A percentile compares a stretch with the other conserved stretches of the same genome.
phyloP scores from a whole-genome alignment of 352 stramenopile genomes.

The Globisporangium cystogenes region DNA sequence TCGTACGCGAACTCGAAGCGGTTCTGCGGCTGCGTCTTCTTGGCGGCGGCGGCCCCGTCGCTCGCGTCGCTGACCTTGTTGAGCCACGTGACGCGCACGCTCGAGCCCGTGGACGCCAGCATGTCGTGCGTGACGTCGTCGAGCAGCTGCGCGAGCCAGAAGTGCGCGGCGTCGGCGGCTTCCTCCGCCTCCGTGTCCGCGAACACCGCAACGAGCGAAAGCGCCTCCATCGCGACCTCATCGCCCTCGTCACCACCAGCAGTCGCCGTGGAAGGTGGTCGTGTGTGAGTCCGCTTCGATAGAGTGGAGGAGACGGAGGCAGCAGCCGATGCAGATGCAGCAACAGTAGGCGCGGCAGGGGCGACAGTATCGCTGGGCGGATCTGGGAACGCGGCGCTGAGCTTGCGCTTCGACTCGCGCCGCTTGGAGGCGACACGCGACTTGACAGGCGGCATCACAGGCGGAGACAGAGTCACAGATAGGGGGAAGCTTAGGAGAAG shows the following conservation, averaged over 20 bases:
- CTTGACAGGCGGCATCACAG: too few species aligned
- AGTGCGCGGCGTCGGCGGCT: conserved; percentile 21
- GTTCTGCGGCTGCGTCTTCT: not conserved
- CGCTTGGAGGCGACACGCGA: too few species aligned
- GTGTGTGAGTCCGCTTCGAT: too few species aligned
- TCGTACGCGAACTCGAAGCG: conserved; percentile 53
- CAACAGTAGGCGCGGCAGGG: not conserved
- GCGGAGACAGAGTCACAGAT: too few species aligned
- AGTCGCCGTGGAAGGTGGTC: not conserved
- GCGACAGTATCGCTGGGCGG: too few species aligned
- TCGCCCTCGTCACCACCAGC: not conserved
- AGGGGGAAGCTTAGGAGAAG: too few species aligned
- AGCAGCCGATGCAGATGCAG: not conserved
- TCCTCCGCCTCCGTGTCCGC: not conserved
- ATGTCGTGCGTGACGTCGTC: conserved; percentile 79
- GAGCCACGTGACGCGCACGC: conserved; percentile 63
- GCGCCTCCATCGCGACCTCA: conserved; percentile 45
- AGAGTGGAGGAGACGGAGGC: too few species aligned
- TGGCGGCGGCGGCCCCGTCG: not conserved
- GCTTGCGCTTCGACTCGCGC: conserved; percentile 4
- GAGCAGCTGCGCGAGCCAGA: conserved; percentile 65
- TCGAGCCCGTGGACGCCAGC: conserved; percentile 30
- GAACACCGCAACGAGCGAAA: conserved; percentile 55
- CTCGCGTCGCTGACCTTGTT: conserved; percentile 26
- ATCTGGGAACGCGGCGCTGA: not conserved